A percentile compares a stretch with the other conserved stretches of the same genome.
Evolutionary conservation across 2,329 filamentous ascomycete species (phyloP).

Genomic region (Cryoendolithus antarcticus): DNA sequence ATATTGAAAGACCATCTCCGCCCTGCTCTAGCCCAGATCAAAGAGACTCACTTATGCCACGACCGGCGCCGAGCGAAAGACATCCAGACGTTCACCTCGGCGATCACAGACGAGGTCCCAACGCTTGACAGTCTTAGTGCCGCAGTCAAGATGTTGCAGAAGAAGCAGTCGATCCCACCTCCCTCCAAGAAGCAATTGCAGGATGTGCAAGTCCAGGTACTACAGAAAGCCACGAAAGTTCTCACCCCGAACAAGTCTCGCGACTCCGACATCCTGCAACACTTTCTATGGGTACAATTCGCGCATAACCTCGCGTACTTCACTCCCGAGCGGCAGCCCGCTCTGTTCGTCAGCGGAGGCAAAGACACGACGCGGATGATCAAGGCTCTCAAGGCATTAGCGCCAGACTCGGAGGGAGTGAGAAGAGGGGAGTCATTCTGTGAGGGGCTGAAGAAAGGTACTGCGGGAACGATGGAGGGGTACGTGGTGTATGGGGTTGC

Average conservation of each 20-base stretch:
- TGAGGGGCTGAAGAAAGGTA: too few species aligned
- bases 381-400: conserved; percentile 14
- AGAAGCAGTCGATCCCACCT: conserved; percentile 13
- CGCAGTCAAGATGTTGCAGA: conserved; percentile 14
- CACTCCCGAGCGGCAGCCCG: conserved; percentile 7
- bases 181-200: conserved; percentile 9
- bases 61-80: conserved; percentile 14
- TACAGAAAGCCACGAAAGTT: conserved; percentile 9
- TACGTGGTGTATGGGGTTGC: too few species aligned
- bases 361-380: conserved; percentile 26
- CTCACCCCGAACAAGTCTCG: conserved; percentile 1
- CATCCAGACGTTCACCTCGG: conserved; percentile 15
- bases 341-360: conserved; percentile 22
- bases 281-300: conserved; percentile 23
- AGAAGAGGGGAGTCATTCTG: background rate
- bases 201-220: conserved; percentile 12
- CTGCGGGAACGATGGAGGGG: too few species aligned
- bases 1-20: too few species aligned
- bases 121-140: conserved; percentile 14
- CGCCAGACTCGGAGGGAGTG: background rate
- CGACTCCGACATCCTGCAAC: conserved; percentile 21
- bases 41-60: background rate
- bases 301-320: conserved; percentile 6
- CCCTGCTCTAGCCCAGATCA: too few species aligned
- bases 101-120: conserved; percentile 11